Evolutionary conservation across 2,329 filamentous ascomycete species (phyloP), one percentile per base, ranked within the genome.

Genomic region (Drechmeria coniospora): DNA sequence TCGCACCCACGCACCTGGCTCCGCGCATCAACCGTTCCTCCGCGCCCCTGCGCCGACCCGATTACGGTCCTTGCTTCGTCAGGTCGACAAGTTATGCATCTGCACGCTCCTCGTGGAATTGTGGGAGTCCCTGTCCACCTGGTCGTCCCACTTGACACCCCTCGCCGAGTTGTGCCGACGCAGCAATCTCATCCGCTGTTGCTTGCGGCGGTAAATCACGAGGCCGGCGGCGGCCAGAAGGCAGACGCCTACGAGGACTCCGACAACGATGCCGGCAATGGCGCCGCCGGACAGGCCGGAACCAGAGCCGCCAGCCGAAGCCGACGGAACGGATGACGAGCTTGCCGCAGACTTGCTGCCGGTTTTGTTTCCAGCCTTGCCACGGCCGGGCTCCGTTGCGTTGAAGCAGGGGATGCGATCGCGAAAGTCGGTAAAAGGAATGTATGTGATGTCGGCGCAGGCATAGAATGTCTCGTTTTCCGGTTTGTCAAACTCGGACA

Each of bases 201-300:
- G 40, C 32, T 39, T 52, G 12, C 47, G 44, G 3, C 53, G 39
- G 40, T 50, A 49, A 36, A 78, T 65, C 24, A 78, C 51, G 39
- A 79, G 63, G 18, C 70, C 54, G 2, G 75, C 56, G 1, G 59
- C 68, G n/a, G 63, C 59, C 7, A 84, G 46, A 8, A 81, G 46
- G 1, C 63, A 60, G 4, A 71, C 64, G 23, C 71, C 79, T 8
- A 68, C 57, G 7, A 87, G 49, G 3, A 72, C 65, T 18, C 80
- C 81, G 34, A 86, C 59, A 3, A 79, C 77, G 33, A 81, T 75
- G 1, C 79, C 80, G 3, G 79, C 80, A 42, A 86, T 82, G 13
- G 70, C 66, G 23, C 78, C 79, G 13, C 69, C 69, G 10, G 72
- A 74, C 8, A 84, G 57, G 3, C 46, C 47, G 28, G 39, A 36